Percentiles rank a stretch among this genome's conserved stretches.
These are phyloP conservation scores for Tilletia walkeri DNA, from an alignment of 1,284 basidiomycete species.

Conservation along the genomic window DNA sequence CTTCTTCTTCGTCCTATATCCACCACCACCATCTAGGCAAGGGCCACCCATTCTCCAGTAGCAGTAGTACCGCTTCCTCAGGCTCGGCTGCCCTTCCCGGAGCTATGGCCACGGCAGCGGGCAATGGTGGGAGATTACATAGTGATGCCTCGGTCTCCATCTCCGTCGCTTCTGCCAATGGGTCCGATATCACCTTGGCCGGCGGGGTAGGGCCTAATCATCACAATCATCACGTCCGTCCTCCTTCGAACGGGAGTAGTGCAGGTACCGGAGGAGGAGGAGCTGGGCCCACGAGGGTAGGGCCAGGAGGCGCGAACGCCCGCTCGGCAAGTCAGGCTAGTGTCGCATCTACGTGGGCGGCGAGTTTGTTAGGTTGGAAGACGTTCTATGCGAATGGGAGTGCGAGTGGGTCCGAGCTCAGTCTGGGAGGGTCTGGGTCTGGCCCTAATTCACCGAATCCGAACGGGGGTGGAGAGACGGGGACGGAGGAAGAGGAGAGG, in stretches of 20 bases:
- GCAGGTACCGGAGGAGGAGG: background rate
- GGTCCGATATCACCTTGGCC: background rate
- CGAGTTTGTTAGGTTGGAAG: slow-evolving; percentile 15
- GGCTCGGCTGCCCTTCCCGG: background rate
- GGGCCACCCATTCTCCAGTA: slow-evolving; percentile 3
- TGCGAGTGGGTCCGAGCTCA: background rate
- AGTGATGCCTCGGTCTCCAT: slow-evolving; percentile 30
- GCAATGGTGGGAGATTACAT: background rate
- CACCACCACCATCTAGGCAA: slow-evolving; percentile 10
- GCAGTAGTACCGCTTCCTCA: background rate
- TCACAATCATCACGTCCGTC: no score
- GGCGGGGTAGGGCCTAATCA: background rate
- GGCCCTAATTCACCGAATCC: background rate
- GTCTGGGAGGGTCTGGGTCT: no score
- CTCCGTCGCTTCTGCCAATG: slow-evolving; percentile 18
- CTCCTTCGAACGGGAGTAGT: no score
- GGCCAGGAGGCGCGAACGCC: background rate
- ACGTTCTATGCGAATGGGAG: slow-evolving; percentile 2
- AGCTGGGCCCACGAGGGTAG: no score
- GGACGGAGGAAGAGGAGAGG: background rate
- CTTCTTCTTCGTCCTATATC: background rate
- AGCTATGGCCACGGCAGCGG: background rate
- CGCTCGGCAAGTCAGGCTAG: background rate
- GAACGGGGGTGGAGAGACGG: background rate
- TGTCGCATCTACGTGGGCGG: slow-evolving; percentile 1